Percentiles rank a stretch among this genome's conserved stretches.
Evolutionary conservation across 2,329 filamentous ascomycete genomes (phyloP).

Genomic region (Aspergillus fumigatiaffinis): DNA sequence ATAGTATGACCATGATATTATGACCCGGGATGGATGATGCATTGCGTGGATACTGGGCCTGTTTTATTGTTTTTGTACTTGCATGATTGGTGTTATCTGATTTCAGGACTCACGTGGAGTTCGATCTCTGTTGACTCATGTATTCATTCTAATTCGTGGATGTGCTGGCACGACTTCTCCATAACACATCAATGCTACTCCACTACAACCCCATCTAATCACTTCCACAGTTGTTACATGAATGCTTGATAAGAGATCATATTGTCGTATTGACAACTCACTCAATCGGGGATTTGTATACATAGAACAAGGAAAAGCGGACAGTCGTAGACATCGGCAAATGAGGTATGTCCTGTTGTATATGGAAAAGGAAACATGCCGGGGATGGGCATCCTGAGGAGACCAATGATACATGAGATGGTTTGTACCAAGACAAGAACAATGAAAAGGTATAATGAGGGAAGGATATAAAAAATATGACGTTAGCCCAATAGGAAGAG

Average conservation of each 20-base stretch:
- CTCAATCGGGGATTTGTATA: background rate
- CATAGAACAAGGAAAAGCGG: background rate
- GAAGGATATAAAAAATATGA: constrained; percentile 1
- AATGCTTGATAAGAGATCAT: background rate
- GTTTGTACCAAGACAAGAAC: background rate
- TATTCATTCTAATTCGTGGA: background rate
- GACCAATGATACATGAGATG: background rate
- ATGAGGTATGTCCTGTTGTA: constrained; percentile 4
- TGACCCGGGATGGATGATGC: background rate
- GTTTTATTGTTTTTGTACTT: background rate
- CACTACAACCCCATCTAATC: background rate
- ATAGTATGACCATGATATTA: too few relatives aligned
- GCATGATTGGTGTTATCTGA: background rate
- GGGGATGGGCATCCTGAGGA: background rate
- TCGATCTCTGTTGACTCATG: background rate
- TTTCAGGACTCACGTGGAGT: background rate
- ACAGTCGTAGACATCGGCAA: background rate
- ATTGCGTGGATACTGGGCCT: background rate
- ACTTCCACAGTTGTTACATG: background rate
- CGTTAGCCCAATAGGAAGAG: background rate
- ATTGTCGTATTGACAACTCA: background rate
- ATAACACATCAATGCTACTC: background rate
- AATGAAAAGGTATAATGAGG: background rate
- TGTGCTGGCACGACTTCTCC: background rate
- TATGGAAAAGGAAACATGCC: constrained; percentile 6